Evolutionary conservation across 2,329 filamentous ascomycete genomes (phyloP).

Genomic region (Cadophora malorum): DNA sequence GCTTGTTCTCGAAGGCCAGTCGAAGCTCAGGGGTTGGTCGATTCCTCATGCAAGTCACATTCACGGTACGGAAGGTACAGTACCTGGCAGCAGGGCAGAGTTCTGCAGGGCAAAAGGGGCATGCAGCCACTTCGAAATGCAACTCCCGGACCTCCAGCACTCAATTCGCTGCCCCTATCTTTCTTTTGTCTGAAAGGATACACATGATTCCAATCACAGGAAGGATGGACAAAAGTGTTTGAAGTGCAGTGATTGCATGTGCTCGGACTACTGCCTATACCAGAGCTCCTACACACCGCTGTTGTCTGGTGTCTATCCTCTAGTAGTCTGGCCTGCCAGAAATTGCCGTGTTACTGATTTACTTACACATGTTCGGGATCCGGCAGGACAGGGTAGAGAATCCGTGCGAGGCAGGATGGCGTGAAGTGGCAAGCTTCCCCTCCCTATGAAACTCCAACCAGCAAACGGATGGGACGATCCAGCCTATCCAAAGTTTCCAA

Average conservation of each 20-base stretch:
- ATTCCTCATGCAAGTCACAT: slow-evolving; percentile 15
- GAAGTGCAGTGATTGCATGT: not conserved
- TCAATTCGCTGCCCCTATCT: slow-evolving; percentile 1
- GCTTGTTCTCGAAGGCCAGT: slow-evolving; percentile 14
- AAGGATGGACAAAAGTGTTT: not conserved
- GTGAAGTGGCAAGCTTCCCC: slow-evolving; percentile 27
- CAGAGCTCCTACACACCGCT: slow-evolving; percentile 11
- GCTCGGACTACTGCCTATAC: slow-evolving; percentile 11
- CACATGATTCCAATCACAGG: not conserved
- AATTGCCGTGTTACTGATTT: not conserved
- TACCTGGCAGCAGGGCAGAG: slow-evolving; percentile 5
- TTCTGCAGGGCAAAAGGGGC: slow-evolving; percentile 17
- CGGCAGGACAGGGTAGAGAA: not conserved
- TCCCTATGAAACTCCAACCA: slow-evolving; percentile 31
- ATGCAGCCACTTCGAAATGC: slow-evolving; percentile 11
- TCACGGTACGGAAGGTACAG: not conserved
- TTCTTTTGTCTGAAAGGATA: not conserved
- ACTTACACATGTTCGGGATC: not conserved
- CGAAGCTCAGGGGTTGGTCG: slow-evolving; percentile 6
- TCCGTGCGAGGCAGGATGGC: not conserved
- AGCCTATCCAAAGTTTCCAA: slow-evolving; percentile 14
- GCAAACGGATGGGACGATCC: slow-evolving; percentile 14
- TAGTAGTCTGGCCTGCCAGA: not conserved
- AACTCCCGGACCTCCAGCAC: slow-evolving; percentile 7
- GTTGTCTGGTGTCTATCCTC: not conserved